Percentiles rank a stretch among this genome's conserved stretches.
phyloP scores from a whole-genome alignment of 257 asterid species.

The Solanum etuberosum region DNA sequence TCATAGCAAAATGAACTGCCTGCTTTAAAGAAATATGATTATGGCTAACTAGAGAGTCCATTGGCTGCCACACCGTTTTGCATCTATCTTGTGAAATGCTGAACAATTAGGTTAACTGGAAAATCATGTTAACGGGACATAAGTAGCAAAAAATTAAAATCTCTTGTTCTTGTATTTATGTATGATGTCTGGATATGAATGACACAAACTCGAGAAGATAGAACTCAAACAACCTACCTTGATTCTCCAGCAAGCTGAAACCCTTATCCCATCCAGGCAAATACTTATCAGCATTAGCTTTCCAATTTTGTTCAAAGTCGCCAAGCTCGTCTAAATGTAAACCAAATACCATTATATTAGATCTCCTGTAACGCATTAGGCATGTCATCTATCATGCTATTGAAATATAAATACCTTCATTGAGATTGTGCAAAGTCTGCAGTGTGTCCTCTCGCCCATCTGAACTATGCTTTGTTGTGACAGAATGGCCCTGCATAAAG shows the following conservation, averaged over 20 bases:
- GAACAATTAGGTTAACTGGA: not conserved
- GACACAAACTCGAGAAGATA: not conserved
- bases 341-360: not conserved
- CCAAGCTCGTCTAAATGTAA: constrained; percentile 51
- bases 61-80: not conserved
- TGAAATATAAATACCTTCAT: constrained; percentile 48
- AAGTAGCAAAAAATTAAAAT: not conserved
- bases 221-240: constrained; percentile 21
- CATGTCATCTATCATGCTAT: not conserved
- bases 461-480: constrained; percentile 37
- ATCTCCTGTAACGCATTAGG: not conserved
- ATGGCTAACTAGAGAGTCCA: not conserved
- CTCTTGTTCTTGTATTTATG: not conserved
- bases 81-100: not conserved
- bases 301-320: constrained; percentile 72
- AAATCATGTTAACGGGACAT: not conserved
- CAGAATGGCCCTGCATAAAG: constrained; percentile 62
- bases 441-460: constrained; percentile 49
- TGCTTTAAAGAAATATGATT: not conserved
- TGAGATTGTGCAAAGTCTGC: constrained; percentile 74
- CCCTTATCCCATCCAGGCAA: constrained; percentile 61
- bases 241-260: constrained; percentile 46
- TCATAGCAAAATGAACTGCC: not conserved
- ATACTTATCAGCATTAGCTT: constrained; percentile 41
- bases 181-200: not conserved